Evolutionary conservation across 2,329 filamentous ascomycete genomes (phyloP).

Genomic region (Colletotrichum sp.): DNA sequence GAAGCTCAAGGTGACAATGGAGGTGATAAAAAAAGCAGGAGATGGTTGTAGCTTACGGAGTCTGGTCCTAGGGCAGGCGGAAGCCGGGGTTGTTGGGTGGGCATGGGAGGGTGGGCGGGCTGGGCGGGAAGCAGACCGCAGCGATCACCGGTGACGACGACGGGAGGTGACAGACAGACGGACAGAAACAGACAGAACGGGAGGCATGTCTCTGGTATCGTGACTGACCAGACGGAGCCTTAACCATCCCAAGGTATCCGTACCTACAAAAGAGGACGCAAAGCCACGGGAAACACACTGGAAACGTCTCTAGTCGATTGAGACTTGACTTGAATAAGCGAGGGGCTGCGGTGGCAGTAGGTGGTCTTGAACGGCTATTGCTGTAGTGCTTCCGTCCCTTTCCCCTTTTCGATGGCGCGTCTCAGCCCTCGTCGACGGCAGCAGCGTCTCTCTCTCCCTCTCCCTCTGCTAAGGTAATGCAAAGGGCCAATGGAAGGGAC

Average conservation of each 20-base stretch:
- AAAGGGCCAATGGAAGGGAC: not conserved
- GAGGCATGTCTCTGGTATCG: not conserved
- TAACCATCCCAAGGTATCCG: not conserved
- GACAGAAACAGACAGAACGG: not conserved
- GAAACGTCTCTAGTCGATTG: not conserved
- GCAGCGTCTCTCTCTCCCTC: not conserved
- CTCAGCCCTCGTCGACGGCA: constrained; percentile 4
- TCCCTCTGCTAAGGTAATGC: not conserved
- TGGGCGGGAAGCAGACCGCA: not conserved
- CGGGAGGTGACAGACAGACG: not conserved
- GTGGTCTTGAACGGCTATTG: not conserved
- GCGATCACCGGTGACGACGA: not conserved
- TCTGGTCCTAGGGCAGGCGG: not conserved
- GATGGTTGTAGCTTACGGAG: not conserved
- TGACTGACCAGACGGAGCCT: not conserved
- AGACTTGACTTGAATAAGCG: not conserved
- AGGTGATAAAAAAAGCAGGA: not conserved
- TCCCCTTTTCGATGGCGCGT: not conserved
- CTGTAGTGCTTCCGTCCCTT: not conserved
- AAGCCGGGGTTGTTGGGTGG: not conserved
- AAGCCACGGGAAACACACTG: not conserved
- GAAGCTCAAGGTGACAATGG: not conserved
- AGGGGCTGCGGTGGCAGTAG: not conserved
- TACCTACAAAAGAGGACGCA: not conserved
- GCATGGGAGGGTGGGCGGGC: not conserved